phyloP scores from a whole-genome alignment of 805 yeast species.

The Saturnispora serradocipensis region DNA sequence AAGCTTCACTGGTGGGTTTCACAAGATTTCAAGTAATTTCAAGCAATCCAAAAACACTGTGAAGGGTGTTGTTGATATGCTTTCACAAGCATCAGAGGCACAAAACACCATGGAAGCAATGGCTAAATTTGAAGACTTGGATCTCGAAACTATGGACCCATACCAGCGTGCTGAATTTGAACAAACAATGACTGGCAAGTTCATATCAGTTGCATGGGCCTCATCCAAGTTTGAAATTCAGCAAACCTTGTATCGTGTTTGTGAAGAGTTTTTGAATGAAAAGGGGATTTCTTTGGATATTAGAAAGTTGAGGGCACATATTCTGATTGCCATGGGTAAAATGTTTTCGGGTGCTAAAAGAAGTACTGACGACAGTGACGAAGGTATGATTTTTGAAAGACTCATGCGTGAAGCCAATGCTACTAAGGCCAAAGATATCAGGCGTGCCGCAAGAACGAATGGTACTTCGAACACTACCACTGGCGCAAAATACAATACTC shows the following conservation, averaged over 20 bases:
- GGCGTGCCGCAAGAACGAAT: constrained; percentile 14
- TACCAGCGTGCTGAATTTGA: constrained; percentile 54
- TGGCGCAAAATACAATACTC: neutral
- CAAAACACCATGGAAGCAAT: constrained; percentile 69
- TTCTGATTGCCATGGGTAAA: constrained; percentile 50
- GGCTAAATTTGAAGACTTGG: constrained; percentile 44
- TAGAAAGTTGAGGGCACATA: constrained; percentile 53
- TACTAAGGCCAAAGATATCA: constrained; percentile 23
- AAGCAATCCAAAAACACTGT: constrained; percentile 69
- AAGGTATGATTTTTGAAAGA: constrained; percentile 61
- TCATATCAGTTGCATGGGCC: constrained; percentile 77
- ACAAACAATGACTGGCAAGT: constrained; percentile 67
- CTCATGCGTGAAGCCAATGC: constrained; percentile 28
- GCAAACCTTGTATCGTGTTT: constrained; percentile 60
- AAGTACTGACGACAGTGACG: constrained; percentile 64
- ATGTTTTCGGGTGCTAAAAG: constrained; percentile 52
- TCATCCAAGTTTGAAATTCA: constrained; percentile 74
- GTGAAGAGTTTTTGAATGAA: constrained; percentile 57
- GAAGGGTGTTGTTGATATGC: constrained; percentile 61
- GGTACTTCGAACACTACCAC: neutral
- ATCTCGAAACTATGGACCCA: constrained; percentile 37
- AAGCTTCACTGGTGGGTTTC: constrained; percentile 54
- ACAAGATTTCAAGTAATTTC: constrained; percentile 50
- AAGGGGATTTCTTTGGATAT: constrained; percentile 37
- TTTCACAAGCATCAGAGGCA: constrained; percentile 69